Evolutionary conservation across 2,329 filamentous ascomycete genomes (phyloP).

Genomic region (Botrytis hyacinthi): DNA sequence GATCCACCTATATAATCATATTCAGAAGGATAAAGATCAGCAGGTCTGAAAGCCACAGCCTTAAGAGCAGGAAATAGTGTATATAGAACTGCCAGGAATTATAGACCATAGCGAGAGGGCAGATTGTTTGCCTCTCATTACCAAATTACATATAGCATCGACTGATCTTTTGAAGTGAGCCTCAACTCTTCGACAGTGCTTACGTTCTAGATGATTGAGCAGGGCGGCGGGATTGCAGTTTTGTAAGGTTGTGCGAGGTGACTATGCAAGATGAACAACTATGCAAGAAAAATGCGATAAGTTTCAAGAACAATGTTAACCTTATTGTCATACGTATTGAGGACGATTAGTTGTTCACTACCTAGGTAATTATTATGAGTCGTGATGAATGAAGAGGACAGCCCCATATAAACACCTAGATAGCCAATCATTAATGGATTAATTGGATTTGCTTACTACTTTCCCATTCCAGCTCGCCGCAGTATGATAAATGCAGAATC

Average conservation of each 20-base stretch:
- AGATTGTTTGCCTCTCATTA: neutral
- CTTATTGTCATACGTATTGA: neutral
- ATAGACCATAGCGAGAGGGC: neutral
- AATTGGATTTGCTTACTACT: neutral
- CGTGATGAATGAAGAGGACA: neutral
- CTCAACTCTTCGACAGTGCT: neutral
- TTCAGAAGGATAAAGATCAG: neutral
- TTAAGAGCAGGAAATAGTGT: neutral
- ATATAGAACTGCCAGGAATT: neutral
- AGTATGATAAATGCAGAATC: neutral
- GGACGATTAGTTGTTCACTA: neutral
- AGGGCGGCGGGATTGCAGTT: neutral
- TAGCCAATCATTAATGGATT: neutral
- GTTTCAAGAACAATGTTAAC: neutral
- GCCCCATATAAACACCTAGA: neutral
- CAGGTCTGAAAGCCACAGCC: too few relatives aligned
- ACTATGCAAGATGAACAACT: too few relatives aligned
- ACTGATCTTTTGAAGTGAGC: neutral
- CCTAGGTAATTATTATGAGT: too few relatives aligned
- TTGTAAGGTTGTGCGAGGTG: neutral
- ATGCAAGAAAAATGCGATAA: neutral
- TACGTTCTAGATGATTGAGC: neutral
- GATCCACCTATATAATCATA: neutral
- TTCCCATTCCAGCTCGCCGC: conserved; percentile 1
- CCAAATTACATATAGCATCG: neutral